Evolutionary conservation across 768 basidiomycete genomes (phyloP).

Genomic region (Lactarius evosmus): DNA sequence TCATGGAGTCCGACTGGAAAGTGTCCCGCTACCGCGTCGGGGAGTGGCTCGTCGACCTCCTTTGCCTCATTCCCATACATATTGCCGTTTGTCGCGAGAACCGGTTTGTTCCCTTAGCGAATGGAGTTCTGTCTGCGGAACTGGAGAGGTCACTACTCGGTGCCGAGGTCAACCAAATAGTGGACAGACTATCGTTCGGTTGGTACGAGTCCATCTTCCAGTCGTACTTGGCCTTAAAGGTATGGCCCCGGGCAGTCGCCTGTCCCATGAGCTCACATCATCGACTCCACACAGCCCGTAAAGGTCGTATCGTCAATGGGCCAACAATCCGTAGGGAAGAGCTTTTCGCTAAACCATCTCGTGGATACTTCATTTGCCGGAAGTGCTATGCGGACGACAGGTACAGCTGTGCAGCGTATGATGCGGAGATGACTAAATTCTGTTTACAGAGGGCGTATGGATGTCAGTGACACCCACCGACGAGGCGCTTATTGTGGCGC

Average conservation of each 20-base stretch:
- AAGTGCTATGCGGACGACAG: conserved; percentile 60
- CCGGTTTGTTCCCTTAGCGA: conserved; percentile 57
- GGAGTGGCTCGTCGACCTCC: conserved; percentile 61
- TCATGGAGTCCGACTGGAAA: conserved; percentile 16
- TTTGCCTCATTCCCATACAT: conserved; percentile 65
- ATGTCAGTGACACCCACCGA: conserved; percentile 63
- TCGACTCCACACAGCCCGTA: conserved; percentile 43
- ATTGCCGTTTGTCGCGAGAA: conserved; percentile 59
- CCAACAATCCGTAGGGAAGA: conserved; percentile 64
- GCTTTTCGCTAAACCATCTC: conserved; percentile 56
- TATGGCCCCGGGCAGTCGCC: conserved; percentile 16
- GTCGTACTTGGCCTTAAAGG: conserved; percentile 60
- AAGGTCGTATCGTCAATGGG: conserved; percentile 68
- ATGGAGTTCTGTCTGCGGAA: conserved; percentile 49
- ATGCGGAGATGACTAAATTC: not conserved
- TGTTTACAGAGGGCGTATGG: conserved; percentile 54
- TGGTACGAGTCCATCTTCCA: conserved; percentile 66
- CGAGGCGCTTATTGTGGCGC: conserved; percentile 51
- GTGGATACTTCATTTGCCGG: conserved; percentile 65
- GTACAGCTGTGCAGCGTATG: conserved; percentile 22
- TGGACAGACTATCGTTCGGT: conserved; percentile 53
- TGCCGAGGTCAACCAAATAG: conserved; percentile 54
- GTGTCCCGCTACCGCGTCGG: conserved; percentile 46
- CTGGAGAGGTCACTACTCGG: conserved; percentile 54
- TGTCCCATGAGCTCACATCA: not conserved